Evolutionary conservation across 495 filamentous ascomycete genomes (phyloP).

Genomic region (Aspergillus egyptiacus): DNA sequence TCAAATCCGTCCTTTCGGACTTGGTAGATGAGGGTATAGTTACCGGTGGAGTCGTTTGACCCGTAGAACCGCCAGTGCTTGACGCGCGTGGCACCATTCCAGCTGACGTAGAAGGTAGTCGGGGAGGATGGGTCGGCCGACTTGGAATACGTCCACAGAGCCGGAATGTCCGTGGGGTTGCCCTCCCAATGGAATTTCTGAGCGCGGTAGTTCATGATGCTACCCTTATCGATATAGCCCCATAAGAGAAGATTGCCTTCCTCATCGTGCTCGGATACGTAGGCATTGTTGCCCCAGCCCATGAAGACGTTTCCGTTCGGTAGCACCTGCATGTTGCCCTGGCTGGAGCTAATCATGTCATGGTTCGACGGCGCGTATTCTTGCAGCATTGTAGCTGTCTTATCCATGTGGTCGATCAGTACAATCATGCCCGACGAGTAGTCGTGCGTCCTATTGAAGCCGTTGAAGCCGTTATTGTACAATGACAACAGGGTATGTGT

Average conservation of each 20-base stretch:
- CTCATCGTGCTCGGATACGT: constrained; percentile 51
- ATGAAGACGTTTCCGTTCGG: constrained; percentile 51
- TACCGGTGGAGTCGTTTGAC: constrained; percentile 26
- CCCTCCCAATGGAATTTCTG: constrained; percentile 43
- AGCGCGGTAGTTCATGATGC: constrained; percentile 42
- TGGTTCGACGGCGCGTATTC: constrained; percentile 37
- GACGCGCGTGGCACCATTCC: constrained; percentile 46
- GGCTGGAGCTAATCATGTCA: constrained; percentile 50
- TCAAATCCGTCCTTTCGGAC: constrained; percentile 37
- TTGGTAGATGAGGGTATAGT: constrained; percentile 29
- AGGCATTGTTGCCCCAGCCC: constrained; percentile 55
- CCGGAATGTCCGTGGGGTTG: constrained; percentile 38
- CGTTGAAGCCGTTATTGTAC: constrained; percentile 52
- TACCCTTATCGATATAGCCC: constrained; percentile 31
- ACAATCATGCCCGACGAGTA: constrained; percentile 55
- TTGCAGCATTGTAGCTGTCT: constrained; percentile 43
- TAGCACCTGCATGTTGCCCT: constrained; percentile 56
- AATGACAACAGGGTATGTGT: constrained; percentile 49
- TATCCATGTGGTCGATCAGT: constrained; percentile 45
- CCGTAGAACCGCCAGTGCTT: constrained; percentile 39
- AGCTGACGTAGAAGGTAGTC: constrained; percentile 41
- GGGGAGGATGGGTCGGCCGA: constrained; percentile 24
- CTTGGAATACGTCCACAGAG: constrained; percentile 39
- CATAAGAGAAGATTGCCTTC: constrained; percentile 50
- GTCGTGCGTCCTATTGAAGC: constrained; percentile 40